Evolutionary conservation across 257 asterid genomes (phyloP), one percentile per base, ranked within the genome.

Genomic region (Nemophila menziesii): DNA sequence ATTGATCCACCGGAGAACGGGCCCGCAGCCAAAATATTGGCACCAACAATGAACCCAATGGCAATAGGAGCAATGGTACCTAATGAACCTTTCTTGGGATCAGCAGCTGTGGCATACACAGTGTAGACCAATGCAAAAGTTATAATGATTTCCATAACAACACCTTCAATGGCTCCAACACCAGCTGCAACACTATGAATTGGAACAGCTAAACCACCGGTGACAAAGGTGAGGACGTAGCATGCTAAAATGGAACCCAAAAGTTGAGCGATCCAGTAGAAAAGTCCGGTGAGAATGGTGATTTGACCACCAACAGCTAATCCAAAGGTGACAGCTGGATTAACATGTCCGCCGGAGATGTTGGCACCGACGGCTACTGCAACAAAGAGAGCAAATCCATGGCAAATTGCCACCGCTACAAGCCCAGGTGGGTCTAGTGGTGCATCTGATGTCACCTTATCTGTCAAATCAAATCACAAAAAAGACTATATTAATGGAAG

Each of bases 1-100:
- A 86, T 86, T 11, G 97, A 86, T 11, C 97, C 94, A 1, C 97
- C 97, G 18, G 93, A 82, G 72, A 86, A 86, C 3, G 94, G 87
- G 22, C 97, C 94, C 1, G 93, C 94, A 1, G 97, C 94, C 71
- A 86, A 62, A 12, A 86, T 86, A 61, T 86, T 86, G 50, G 97
- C 94, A 0, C 94, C 86, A 3, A 82, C 97, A 5, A 86, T 77
- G 75, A 86, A 72, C 5, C 97, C 97, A 15, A 86, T 82, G 20
- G 94, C 97, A 13, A 86, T 82, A 22, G 97, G 94, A 0, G 97
- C 97, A 33, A 86, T 73, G 0, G 73, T 70, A 12, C 94, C 93
- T 43, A 86, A 21, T 3, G 93, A 34, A 5, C 96, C 94, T 77
- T 72, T 86, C 84, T 82, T 86, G 0, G 93, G 94, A 57, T 86